Evolutionary conservation across 768 basidiomycete genomes (phyloP).

Genomic region (Leucocoprinus leucothites): DNA sequence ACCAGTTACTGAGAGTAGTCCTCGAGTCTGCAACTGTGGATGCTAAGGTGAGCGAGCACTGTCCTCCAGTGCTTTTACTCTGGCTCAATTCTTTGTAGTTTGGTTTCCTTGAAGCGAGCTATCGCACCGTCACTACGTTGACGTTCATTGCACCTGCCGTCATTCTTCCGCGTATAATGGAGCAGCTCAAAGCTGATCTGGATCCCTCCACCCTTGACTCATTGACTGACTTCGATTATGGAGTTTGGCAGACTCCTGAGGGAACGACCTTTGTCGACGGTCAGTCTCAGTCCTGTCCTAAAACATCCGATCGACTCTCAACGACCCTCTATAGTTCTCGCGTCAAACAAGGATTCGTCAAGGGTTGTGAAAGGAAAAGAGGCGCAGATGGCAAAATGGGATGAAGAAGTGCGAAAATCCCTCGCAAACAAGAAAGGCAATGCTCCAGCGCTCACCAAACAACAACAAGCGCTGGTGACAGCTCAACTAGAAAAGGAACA

Average conservation of each 20-base stretch:
- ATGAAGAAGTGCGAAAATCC: conserved; percentile 85
- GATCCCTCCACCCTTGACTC: conserved; percentile 52
- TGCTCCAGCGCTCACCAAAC: conserved; percentile 62
- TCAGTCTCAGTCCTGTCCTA: conserved; percentile 25
- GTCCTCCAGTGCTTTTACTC: not conserved
- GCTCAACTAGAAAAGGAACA: conserved; percentile 83
- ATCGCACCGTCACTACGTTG: conserved; percentile 70
- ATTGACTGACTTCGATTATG: conserved; percentile 71
- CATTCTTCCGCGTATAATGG: conserved; percentile 67
- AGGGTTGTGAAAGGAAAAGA: conserved; percentile 75
- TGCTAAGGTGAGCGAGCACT: conserved; percentile 37
- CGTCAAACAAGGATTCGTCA: conserved; percentile 52
- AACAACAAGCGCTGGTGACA: conserved; percentile 79
- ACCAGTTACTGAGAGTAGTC: conserved; percentile 46
- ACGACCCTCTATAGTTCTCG: conserved; percentile 48
- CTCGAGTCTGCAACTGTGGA: conserved; percentile 43
- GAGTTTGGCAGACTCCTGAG: conserved; percentile 82
- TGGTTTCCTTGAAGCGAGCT: conserved; percentile 65
- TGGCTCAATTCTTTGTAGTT: conserved; percentile 23
- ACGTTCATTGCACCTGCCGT: conserved; percentile 73
- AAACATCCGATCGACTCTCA: not conserved
- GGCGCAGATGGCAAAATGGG: conserved; percentile 91
- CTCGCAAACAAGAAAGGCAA: conserved; percentile 78
- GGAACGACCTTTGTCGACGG: conserved; percentile 83
- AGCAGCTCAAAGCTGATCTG: conserved; percentile 66